Percentiles rank a stretch among this genome's conserved stretches.
These are phyloP conservation scores for Podaxis sp. DNA, from an alignment of 768 basidiomycete species.

Conservation along the genomic window DNA sequence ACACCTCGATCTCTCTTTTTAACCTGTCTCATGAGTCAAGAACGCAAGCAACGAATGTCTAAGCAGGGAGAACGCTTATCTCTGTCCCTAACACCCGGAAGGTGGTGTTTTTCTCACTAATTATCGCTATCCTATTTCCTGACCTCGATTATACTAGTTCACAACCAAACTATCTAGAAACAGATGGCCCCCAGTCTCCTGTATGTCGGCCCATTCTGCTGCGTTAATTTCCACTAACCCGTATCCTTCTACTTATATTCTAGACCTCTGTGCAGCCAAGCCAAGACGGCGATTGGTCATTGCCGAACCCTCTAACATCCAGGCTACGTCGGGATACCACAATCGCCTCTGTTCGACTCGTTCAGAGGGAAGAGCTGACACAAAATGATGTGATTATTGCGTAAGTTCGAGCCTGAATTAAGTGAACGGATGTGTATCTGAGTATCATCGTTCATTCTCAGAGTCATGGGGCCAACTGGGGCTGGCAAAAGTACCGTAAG, in stretches of 20 bases:
- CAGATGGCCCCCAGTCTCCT: too few species aligned
- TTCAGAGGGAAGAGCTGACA: neutral
- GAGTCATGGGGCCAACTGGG: neutral
- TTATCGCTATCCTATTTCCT: neutral
- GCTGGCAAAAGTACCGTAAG: neutral
- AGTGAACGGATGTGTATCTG: neutral
- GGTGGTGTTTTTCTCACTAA: neutral
- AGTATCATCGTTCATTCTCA: neutral
- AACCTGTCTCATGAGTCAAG: neutral
- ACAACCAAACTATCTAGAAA: too few species aligned
- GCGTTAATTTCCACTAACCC: fast-evolving
- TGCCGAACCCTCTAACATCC: too few species aligned
- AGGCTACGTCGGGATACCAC: neutral
- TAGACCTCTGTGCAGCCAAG: too few species aligned
- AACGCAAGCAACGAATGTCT: neutral
- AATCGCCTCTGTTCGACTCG: neutral
- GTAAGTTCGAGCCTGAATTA: neutral
- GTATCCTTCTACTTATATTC: too few species aligned
- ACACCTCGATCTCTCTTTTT: neutral
- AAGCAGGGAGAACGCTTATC: too few species aligned
- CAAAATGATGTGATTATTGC: neutral
- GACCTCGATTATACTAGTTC: neutral
- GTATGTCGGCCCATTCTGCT: too few species aligned
- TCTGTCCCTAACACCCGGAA: neutral
- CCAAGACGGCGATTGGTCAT: too few species aligned